phyloP scores from a whole-genome alignment of 176 grass and related monocot genomes.

The Hordeum marinum region DNA sequence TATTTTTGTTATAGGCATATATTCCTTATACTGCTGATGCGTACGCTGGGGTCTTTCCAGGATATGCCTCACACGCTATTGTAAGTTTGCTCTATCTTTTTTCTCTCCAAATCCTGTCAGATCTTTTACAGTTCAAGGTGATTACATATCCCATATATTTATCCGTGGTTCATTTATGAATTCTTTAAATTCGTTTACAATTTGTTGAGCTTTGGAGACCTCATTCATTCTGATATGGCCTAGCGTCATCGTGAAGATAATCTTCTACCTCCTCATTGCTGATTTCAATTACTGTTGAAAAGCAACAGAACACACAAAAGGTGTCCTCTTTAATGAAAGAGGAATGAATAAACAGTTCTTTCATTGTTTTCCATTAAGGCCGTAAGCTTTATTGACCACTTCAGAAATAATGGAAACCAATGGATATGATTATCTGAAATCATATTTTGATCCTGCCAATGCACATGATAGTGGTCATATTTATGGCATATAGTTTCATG shows the following conservation, averaged over 20 bases:
- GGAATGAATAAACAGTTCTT: background rate
- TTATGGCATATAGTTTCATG: background rate
- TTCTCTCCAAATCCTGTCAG: background rate
- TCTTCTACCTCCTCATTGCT: slow-evolving; percentile 20
- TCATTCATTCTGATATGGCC: background rate
- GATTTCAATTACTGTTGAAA: slow-evolving; percentile 16
- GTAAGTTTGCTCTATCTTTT: slow-evolving; percentile 33
- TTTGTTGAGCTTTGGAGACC: background rate
- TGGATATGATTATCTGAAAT: background rate
- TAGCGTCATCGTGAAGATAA: background rate
- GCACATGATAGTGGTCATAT: background rate
- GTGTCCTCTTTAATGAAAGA: background rate
- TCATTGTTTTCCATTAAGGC: background rate
- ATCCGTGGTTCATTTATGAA: background rate
- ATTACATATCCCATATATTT: background rate
- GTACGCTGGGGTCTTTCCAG: slow-evolving; percentile 50
- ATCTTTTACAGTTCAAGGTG: background rate
- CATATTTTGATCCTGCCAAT: slow-evolving; percentile 5
- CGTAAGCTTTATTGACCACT: background rate
- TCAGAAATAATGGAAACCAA: background rate
- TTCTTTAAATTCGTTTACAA: background rate
- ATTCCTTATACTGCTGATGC: slow-evolving; percentile 46
- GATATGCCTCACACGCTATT: slow-evolving; percentile 36
- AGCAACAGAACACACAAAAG: background rate
- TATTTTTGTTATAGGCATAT: slow-evolving; percentile 35